Percentiles rank a stretch among this genome's conserved stretches.
Conservation (phyloP, 768 basidiomycete genomes). For the Trametes cubensis region DNA sequence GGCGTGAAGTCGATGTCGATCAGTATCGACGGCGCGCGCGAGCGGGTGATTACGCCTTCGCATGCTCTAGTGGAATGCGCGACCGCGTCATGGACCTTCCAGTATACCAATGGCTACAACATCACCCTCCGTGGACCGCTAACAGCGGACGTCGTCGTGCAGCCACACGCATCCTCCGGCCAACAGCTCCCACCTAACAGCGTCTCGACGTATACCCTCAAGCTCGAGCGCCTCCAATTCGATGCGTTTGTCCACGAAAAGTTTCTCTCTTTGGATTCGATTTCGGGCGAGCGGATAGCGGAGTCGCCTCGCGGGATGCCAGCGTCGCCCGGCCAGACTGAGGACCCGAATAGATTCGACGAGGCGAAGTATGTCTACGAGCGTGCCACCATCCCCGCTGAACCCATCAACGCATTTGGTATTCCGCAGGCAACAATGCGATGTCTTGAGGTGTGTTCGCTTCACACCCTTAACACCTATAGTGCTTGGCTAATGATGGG, state of each 20-base stretch:
- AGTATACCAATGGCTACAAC: conserved; percentile 76
- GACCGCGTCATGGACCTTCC: conserved; percentile 79
- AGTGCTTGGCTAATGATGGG: conserved; percentile 9
- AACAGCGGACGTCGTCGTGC: conserved; percentile 58
- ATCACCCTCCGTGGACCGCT: conserved; percentile 78
- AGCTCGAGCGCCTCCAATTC: conserved; percentile 75
- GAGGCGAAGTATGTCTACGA: conserved; percentile 66
- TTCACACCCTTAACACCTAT: not conserved
- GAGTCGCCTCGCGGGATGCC: conserved; percentile 41
- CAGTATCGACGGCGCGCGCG: conserved; percentile 76
- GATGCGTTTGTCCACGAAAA: conserved; percentile 77
- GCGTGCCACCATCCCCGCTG: conserved; percentile 69
- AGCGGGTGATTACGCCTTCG: conserved; percentile 53
- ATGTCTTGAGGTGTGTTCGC: conserved; percentile 68
- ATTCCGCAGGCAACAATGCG: conserved; percentile 90
- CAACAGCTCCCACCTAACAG: conserved; percentile 17
- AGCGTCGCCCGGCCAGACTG: conserved; percentile 36
- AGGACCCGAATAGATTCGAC: conserved; percentile 62
- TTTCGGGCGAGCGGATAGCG: conserved; percentile 51
- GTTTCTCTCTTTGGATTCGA: conserved; percentile 65
- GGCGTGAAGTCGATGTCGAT: conserved; percentile 84
- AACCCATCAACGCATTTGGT: conserved; percentile 87
- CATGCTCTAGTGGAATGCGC: conserved; percentile 68
- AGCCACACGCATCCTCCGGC: conserved; percentile 29
- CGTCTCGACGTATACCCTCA: conserved; percentile 42